phyloP scores from a whole-genome alignment of 2,329 filamentous ascomycete species.

The Aspergillus candidus region DNA sequence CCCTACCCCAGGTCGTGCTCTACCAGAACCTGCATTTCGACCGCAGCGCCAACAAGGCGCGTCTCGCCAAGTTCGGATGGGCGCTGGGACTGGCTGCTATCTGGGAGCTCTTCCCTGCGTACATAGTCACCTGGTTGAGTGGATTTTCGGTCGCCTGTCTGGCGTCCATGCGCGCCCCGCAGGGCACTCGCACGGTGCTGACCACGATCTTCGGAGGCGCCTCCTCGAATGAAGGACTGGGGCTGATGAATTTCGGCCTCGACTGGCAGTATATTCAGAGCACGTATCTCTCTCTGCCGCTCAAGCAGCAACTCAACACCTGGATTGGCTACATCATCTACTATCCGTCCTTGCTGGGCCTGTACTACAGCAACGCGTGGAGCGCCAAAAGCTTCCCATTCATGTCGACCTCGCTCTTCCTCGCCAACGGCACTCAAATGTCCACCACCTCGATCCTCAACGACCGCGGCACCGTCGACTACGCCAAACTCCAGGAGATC shows the following conservation, averaged over 20 bases:
- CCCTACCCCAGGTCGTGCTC: constrained; percentile 28
- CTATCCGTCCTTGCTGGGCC: constrained; percentile 14
- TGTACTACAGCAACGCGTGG: constrained; percentile 24
- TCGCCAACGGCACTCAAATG: constrained; percentile 20
- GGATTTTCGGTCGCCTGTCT: constrained; percentile 18
- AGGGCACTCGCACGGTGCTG: constrained; percentile 6
- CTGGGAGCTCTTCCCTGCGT: constrained; percentile 22
- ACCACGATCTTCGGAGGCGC: constrained; percentile 20
- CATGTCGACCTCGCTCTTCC: constrained; percentile 30
- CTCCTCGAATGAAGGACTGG: constrained; percentile 21
- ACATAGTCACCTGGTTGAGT: constrained; percentile 21
- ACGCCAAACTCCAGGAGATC: constrained; percentile 17
- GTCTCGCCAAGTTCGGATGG: constrained; percentile 27
- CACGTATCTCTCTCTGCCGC: constrained; percentile 7
- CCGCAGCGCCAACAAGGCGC: constrained; percentile 18
- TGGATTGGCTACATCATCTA: constrained; percentile 18
- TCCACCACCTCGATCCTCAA: constrained; percentile 18
- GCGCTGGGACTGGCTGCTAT: constrained; percentile 20
- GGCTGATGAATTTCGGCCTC: constrained; percentile 18
- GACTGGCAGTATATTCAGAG: constrained; percentile 23
- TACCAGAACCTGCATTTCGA: constrained; percentile 33
- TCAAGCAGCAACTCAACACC: constrained; percentile 17
- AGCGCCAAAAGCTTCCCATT: constrained; percentile 18
- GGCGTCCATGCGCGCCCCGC: constrained; percentile 9
- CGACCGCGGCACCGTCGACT: constrained; percentile 20